Evolutionary conservation across 306 rosid genomes (phyloP).

Genomic region (Hippophae rhamnoides): DNA sequence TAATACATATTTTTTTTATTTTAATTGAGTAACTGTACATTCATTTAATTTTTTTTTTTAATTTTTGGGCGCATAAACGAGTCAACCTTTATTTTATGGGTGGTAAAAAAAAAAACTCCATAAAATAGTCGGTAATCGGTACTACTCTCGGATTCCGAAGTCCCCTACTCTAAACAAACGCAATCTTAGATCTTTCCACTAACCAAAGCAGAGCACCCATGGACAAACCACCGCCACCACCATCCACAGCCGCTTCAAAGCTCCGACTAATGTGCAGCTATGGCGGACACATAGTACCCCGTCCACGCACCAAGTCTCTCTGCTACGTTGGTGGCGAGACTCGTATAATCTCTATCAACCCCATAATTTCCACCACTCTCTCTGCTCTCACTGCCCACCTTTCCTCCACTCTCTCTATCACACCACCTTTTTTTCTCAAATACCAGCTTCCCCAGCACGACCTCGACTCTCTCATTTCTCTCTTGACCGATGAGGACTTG

Average conservation of each 20-base stretch:
- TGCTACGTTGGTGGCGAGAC: constrained; percentile 57
- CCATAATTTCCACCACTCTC: constrained; percentile 20
- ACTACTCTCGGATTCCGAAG: too few species aligned
- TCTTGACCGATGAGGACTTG: constrained; percentile 37
- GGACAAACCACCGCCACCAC: constrained; percentile 24
- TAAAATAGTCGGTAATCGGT: too few species aligned
- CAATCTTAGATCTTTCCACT: constrained; percentile 1
- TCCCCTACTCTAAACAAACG: too few species aligned
- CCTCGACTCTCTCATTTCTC: constrained; percentile 40
- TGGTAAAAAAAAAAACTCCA: too few species aligned
- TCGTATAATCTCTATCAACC: constrained; percentile 38
- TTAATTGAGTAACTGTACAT: too few species aligned
- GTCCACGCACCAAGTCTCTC: constrained; percentile 31
- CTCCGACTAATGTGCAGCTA: constrained; percentile 63
- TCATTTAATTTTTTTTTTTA: too few species aligned
- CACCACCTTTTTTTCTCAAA: constrained; percentile 31
- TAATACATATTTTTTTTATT: too few species aligned
- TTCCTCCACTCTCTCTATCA: constrained; percentile 26
- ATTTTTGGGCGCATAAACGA: too few species aligned
- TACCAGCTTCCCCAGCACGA: constrained; percentile 47
- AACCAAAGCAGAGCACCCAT: constrained; percentile 11
- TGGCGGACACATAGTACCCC: constrained; percentile 43
- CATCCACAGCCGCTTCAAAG: constrained; percentile 13
- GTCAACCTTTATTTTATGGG: too few species aligned
- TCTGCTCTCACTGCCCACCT: constrained; percentile 33